A percentile compares a stretch with the other conserved stretches of the same genome.
phyloP scores from a whole-genome alignment of 768 basidiomycete species.

The Suillus alpinus region DNA sequence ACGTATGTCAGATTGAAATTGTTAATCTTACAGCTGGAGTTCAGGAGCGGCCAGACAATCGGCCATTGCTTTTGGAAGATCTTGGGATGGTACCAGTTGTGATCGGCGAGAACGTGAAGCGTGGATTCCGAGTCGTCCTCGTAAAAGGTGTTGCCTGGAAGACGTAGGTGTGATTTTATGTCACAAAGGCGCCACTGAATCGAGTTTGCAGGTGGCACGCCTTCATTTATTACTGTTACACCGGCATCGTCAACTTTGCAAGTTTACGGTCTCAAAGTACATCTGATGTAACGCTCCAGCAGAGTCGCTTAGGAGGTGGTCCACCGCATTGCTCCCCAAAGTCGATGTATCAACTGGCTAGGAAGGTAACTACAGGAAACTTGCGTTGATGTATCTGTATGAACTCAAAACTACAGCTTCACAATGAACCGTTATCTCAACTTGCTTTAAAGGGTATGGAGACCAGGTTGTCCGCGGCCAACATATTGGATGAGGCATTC shows the following conservation, averaged over 20 bases:
- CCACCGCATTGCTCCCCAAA: slow-evolving; percentile 20
- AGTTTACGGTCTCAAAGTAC: slow-evolving; percentile 2
- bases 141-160: slow-evolving; percentile 9
- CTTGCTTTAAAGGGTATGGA: slow-evolving; percentile 7
- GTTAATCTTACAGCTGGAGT: neutral
- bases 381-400: neutral
- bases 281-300: neutral
- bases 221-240: slow-evolving; percentile 9
- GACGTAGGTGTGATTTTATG: slow-evolving; percentile 1
- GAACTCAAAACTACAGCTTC: neutral
- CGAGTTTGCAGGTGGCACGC: slow-evolving; percentile 4
- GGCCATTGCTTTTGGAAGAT: neutral
- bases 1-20: neutral
- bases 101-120: neutral
- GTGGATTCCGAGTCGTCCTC: neutral
- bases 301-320: neutral
- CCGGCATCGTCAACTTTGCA: slow-evolving; percentile 6
- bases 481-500: slow-evolving; percentile 10
- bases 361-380: slow-evolving; percentile 10
- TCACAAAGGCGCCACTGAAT: neutral
- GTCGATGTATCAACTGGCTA: slow-evolving; percentile 25
- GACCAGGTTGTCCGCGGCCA: neutral
- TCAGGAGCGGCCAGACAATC: neutral
- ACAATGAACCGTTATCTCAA: neutral
- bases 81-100: neutral